phyloP scores from a whole-genome alignment of 306 rosid species.

The Corylus americana region DNA sequence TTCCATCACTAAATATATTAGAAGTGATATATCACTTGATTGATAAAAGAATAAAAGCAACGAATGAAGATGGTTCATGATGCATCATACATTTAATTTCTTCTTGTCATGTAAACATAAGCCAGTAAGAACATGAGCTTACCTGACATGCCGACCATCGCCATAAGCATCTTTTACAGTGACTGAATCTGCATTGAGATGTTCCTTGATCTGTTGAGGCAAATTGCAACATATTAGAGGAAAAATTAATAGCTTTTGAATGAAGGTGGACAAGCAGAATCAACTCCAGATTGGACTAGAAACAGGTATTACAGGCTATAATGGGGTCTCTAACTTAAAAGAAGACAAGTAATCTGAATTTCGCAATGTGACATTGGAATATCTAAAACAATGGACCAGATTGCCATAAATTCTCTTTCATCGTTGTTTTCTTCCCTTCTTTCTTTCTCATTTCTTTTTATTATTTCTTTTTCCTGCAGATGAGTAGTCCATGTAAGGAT shows the following conservation, averaged over 20 bases:
- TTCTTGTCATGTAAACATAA: neutral
- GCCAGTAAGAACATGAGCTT: slow-evolving; percentile 19
- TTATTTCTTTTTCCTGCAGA: neutral
- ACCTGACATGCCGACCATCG: slow-evolving; percentile 92
- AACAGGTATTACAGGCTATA: neutral
- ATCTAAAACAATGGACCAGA: neutral
- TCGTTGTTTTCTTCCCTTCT: neutral
- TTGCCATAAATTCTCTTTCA: neutral
- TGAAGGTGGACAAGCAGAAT: neutral
- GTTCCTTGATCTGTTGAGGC: slow-evolving; percentile 67
- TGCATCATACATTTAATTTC: neutral
- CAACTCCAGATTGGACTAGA: neutral
- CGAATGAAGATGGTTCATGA: neutral
- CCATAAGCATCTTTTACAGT: slow-evolving; percentile 77
- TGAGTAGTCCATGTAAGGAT: neutral
- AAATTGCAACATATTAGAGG: slow-evolving; percentile 6
- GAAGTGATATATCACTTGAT: neutral
- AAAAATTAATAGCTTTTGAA: neutral
- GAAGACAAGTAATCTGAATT: too few relatives aligned
- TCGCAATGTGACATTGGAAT: neutral
- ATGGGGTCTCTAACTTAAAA: too few relatives aligned
- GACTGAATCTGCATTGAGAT: slow-evolving; percentile 77
- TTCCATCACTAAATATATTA: neutral
- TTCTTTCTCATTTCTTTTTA: neutral
- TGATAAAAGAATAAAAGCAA: neutral